Base-by-base conservation (phyloP, 108 stramenopile species). In the Discostella pseudostelligera region DNA sequence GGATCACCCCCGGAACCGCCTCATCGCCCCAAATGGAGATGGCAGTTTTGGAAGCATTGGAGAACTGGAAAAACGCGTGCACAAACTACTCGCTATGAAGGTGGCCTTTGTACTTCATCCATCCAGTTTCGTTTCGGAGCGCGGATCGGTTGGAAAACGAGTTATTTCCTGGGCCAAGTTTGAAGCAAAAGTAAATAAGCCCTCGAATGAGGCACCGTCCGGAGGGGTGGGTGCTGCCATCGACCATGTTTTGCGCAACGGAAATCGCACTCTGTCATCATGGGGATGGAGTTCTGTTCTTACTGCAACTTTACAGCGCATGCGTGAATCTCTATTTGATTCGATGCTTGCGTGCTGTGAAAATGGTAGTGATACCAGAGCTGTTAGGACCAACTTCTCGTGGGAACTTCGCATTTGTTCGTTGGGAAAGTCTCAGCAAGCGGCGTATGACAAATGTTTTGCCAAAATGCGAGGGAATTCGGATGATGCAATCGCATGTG, bases 371-470 rank as follows among this genome's bases (percentile, higher is more conserved):
- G 19, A 37, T 35, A 1, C 45, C 16, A 43, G 26, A 16, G 42
- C 45, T 8, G 39, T 22, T 20, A 9, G 16, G 24, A 49, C 56
- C 22, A 26, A 47, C 4, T 25, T 29, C 32, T 17, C 50, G 14
- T 85, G 84, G 85, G 76, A 87, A 32, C 17, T 81, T 12, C 74
- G 68, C 21, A 35, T 40, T 8, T 89, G 86, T 44, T 39, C 62
- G 17, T 72, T 87, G 63, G 22, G 73, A 22, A 37, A 28, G 8
- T 10, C 42, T 12, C 88, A 89, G 40, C 66, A 74, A 22, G 14
- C 17, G 39, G 74, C 67, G 6, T 90, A 90, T 62, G 70, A 81
- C n/a, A 50, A 46, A 19, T 81, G 78, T 24, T 86, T 84, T 58
- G 26, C 39, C 39, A 66, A 70, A 25, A 49, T 84, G 29, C 51